Conservation (phyloP, 345 rosid species). For the Cardiospermum halicacabum region DNA sequence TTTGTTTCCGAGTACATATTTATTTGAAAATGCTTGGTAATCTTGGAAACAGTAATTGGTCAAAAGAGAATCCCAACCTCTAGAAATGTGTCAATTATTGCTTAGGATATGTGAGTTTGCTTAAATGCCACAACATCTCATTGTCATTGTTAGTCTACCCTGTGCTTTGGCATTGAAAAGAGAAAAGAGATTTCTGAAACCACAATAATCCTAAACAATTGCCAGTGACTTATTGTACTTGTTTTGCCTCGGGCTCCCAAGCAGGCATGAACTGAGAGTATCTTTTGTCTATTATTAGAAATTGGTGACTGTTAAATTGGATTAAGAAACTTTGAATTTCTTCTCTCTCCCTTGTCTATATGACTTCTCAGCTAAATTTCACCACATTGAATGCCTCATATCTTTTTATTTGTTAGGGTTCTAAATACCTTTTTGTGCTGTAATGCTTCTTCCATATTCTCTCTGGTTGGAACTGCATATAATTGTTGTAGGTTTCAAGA, state of each 20-base stretch:
- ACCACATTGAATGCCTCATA: too few relatives aligned
- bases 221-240: neutral
- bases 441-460: neutral
- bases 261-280: neutral
- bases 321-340: too few relatives aligned
- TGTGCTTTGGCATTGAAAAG: neutral
- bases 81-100: too few relatives aligned
- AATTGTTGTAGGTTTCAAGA: neutral
- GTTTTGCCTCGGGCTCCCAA: neutral
- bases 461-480: neutral
- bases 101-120: neutral
- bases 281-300: too few relatives aligned
- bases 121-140: neutral
- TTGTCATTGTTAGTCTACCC: neutral
- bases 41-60: too few relatives aligned
- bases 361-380: too few relatives aligned
- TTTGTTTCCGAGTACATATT: too few relatives aligned
- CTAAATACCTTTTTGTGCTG: neutral
- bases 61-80: too few relatives aligned
- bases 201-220: neutral
- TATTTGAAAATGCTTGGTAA: too few relatives aligned
- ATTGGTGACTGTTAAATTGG: too few relatives aligned
- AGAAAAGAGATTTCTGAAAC: neutral
- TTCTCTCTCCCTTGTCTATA: too few relatives aligned
- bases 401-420: neutral